phyloP scores from a whole-genome alignment of 2,329 filamentous ascomycete species.

The Clathrospora elynae region DNA sequence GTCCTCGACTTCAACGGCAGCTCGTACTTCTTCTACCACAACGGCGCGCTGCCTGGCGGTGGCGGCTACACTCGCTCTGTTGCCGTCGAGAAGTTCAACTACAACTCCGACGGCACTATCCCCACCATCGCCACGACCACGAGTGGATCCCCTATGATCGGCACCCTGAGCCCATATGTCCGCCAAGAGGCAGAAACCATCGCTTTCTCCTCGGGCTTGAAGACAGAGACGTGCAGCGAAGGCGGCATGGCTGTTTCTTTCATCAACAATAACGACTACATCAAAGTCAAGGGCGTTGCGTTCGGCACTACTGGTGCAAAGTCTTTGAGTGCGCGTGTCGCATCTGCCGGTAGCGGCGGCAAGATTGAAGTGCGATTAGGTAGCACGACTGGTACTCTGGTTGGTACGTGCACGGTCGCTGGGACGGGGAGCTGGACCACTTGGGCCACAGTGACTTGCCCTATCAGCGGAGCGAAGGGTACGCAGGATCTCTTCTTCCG shows the following conservation, averaged over 20 bases:
- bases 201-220: constrained; percentile 16
- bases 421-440: constrained; percentile 18
- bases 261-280: constrained; percentile 22
- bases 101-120: constrained; percentile 24
- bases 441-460: constrained; percentile 18
- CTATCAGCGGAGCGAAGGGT: constrained; percentile 19
- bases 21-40: constrained; percentile 28
- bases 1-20: constrained; percentile 20
- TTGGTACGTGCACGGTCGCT: constrained; percentile 19
- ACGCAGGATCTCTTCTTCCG: constrained; percentile 22
- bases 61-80: constrained; percentile 24
- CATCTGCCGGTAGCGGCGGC: constrained; percentile 15
- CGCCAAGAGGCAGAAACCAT: constrained; percentile 22
- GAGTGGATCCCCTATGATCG: constrained; percentile 19
- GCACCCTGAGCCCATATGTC: constrained; percentile 19
- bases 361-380: constrained; percentile 22
- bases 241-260: constrained; percentile 20
- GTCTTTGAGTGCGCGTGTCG: constrained; percentile 16
- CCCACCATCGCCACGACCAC: constrained; percentile 22
- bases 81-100: constrained; percentile 19
- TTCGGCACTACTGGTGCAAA: constrained; percentile 23
- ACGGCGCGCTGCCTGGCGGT: constrained; percentile 23
- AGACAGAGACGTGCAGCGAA: constrained; percentile 21
- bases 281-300: constrained; percentile 23
- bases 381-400: constrained; percentile 18